Evolutionary conservation across 371 early-diverging fungal genomes (phyloP).

Genomic region (Mortierella sp.): DNA sequence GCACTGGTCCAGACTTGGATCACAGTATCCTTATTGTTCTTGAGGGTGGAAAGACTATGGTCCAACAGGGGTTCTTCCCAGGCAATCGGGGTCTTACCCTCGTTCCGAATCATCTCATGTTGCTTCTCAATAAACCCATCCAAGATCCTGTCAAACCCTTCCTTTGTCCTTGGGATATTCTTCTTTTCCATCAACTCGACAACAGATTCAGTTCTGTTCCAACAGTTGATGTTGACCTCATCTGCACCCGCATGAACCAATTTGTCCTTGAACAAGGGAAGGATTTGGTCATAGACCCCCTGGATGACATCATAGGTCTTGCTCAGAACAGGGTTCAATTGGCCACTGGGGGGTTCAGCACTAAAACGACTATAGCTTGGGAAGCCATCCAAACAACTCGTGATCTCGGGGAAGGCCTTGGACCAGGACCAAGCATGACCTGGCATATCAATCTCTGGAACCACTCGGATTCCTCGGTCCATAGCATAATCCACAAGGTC

Average conservation of each 20-base stretch:
- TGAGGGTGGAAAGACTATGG: conserved; percentile 38
- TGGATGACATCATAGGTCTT: conserved; percentile 65
- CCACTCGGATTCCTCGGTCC: conserved; percentile 76
- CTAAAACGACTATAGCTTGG: conserved; percentile 66
- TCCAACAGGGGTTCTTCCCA: conserved; percentile 59
- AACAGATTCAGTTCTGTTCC: conserved; percentile 50
- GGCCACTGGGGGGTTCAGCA: conserved; percentile 79
- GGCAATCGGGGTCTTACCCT: conserved; percentile 18
- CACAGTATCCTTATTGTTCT: conserved; percentile 55
- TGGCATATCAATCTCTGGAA: conserved; percentile 84
- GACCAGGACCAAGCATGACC: conserved; percentile 63
- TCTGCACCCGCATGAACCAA: conserved; percentile 77
- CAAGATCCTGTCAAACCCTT: conserved; percentile 32
- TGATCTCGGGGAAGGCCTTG: conserved; percentile 59
- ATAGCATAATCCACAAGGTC: conserved; percentile 69
- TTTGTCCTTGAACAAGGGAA: conserved; percentile 68
- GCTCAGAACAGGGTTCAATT: conserved; percentile 70
- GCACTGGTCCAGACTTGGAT: conserved; percentile 68
- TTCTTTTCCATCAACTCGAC: conserved; percentile 24
- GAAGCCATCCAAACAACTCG: conserved; percentile 60
- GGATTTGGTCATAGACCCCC: conserved; percentile 67
- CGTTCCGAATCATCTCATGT: conserved; percentile 22
- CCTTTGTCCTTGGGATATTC: conserved; percentile 11
- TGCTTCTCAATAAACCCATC: conserved; percentile 27
- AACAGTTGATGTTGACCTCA: conserved; percentile 79